Base-by-base conservation (phyloP, 2,329 filamentous ascomycete genomes). In the Dactylellina leptospora region DNA sequence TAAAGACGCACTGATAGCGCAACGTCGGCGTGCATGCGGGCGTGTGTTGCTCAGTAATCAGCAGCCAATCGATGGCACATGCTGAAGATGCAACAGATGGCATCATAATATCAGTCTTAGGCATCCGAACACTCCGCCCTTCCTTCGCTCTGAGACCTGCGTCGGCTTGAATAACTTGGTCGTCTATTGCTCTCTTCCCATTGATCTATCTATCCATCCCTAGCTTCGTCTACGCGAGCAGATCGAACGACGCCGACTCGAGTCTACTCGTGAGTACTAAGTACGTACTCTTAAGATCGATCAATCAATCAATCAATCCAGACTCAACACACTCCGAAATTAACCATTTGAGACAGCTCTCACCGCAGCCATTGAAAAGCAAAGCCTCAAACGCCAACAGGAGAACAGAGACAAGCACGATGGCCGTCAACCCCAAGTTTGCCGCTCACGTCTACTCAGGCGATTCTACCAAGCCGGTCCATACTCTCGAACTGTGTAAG, bases 401-500 rank as follows among this genome's bases (percentile, higher is more conserved):
- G 22, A 45, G 30, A 28, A n/a, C 13, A 28, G 33, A 11, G 30
- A 59, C 1, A 42, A 9, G 11, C 11, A 63, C 63, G 25, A 76
- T 76, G 75, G 75, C 75, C 11, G 74, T 76, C 23, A 73, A 74
- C 44, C 75, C 75, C 13, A 76, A 72, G 47, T 76, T 76, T 63
- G 81, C 80, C 11, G 80, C 81, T 8, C 77, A 76, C 30, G 54
- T 74, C 44, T 77, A 81, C 59, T 53, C 54, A 5, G 59, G 72
- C 5, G 77, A 79, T 5, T 78, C 82, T 5, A 30, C 40, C 28
- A 68, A 64, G 23, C 60, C 60, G 13, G 76, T 83, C 0, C 83
- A 85, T 75, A 85, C 83, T 0, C 75, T 85, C 25, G 83, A 85
- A 76, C 77, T 85, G 18, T 85, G 82, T 83, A 79, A 62, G 80